These are phyloP conservation scores for Acacia confusa DNA, from an alignment of 306 rosid genomes.

Conservation along the genomic window DNA sequence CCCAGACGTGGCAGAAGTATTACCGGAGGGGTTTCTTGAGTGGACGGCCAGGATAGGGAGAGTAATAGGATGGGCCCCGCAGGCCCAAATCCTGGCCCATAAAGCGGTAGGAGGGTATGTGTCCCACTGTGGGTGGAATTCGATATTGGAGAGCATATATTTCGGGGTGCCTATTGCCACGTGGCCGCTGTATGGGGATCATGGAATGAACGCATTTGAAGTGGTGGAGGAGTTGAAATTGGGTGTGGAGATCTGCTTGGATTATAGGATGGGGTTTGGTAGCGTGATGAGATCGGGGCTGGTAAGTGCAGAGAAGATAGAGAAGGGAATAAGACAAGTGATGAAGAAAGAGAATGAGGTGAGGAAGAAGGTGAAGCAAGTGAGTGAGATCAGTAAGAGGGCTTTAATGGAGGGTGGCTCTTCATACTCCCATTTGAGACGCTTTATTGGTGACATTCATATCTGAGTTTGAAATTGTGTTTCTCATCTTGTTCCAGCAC, in stretches of 20 bases:
- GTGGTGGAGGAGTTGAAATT: constrained; percentile 26
- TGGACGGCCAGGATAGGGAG: constrained; percentile 32
- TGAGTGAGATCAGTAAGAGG: not conserved
- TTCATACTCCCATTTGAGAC: not conserved
- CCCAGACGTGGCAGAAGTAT: not conserved
- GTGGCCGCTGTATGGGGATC: not conserved
- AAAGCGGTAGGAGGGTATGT: constrained; percentile 38
- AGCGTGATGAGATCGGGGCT: not conserved
- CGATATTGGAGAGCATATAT: not conserved
- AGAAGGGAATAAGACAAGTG: not conserved
- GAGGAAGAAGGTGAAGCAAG: not conserved
- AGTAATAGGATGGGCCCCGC: constrained; percentile 51
- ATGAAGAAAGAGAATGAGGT: not conserved
- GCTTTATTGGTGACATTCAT: not conserved
- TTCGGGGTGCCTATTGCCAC: not conserved
- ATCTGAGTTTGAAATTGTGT: not conserved
- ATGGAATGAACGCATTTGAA: constrained; percentile 8
- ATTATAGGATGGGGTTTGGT: not conserved
- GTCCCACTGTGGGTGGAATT: constrained; percentile 26
- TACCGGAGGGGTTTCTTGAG: constrained; percentile 36
- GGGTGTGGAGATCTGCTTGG: constrained; percentile 11
- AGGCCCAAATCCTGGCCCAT: constrained; percentile 25
- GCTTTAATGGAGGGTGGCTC: not conserved
- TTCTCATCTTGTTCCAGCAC: too few species aligned
- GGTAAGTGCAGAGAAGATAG: not conserved